Evolutionary conservation across 371 early-diverging fungal species (phyloP).

Genomic region (Mortierella sp.): DNA sequence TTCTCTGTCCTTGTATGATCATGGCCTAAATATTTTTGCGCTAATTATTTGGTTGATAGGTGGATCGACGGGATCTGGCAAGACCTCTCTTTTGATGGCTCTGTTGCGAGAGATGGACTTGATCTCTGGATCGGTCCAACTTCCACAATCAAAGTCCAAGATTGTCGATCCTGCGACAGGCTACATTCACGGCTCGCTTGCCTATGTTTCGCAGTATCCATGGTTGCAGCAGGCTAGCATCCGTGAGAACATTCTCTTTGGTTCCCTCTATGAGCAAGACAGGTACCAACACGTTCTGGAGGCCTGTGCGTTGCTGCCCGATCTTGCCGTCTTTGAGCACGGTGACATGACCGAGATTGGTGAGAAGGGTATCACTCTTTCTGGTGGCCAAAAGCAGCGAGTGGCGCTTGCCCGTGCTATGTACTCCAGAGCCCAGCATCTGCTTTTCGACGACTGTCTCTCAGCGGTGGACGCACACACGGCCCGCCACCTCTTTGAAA

Average conservation of each 20-base stretch:
- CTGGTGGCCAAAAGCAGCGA: slow-evolving; percentile 84
- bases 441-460: slow-evolving; percentile 87
- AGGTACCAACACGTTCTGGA: slow-evolving; percentile 76
- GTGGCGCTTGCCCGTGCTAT: slow-evolving; percentile 87
- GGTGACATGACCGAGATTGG: slow-evolving; percentile 95
- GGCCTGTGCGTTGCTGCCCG: slow-evolving; percentile 74
- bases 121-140: slow-evolving; percentile 60
- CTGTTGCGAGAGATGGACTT: slow-evolving; percentile 74
- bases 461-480: slow-evolving; percentile 90
- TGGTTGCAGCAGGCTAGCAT: slow-evolving; percentile 91
- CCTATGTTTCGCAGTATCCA: slow-evolving; percentile 85
- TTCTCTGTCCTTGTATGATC: too few relatives aligned
- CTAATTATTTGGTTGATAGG: slow-evolving; percentile 62
- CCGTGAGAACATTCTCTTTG: slow-evolving; percentile 89
- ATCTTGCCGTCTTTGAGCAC: slow-evolving; percentile 80
- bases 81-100: slow-evolving; percentile 75
- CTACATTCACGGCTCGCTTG: slow-evolving; percentile 66
- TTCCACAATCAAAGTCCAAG: slow-evolving; percentile 57
- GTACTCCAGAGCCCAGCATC: slow-evolving; percentile 77
- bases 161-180: slow-evolving; percentile 29
- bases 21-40: slow-evolving; percentile 40
- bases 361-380: slow-evolving; percentile 83
- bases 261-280: slow-evolving; percentile 69
- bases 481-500: slow-evolving; percentile 81
- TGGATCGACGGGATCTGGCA: slow-evolving; percentile 75